A percentile compares a stretch with the other conserved stretches of the same genome.
These are phyloP conservation scores for Calcarisporium arbuscula DNA, from an alignment of 2,329 filamentous ascomycete genomes.

Conservation along the genomic window DNA sequence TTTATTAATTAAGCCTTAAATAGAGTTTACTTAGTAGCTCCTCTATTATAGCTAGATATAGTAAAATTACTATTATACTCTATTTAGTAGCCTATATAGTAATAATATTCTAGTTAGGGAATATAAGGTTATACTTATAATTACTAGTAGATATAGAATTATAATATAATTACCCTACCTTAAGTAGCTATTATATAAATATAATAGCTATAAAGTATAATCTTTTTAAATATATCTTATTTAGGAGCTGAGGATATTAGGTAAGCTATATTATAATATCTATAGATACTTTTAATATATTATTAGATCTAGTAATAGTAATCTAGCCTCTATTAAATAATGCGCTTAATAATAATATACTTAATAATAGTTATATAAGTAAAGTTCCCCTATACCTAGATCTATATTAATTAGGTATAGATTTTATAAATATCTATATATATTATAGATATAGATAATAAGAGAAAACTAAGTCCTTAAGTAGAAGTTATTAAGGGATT, in stretches of 20 bases:
- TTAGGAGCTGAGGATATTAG: slow-evolving; percentile 21
- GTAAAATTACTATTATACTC: slow-evolving; percentile 9
- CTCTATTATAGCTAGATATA: slow-evolving; percentile 1
- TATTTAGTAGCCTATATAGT: slow-evolving; percentile 26
- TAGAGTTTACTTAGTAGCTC: neutral
- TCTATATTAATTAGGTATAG: too few relatives aligned
- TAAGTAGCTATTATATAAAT: slow-evolving; percentile 26
- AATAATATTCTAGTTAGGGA: slow-evolving; percentile 17
- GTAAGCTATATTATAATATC: slow-evolving; percentile 7
- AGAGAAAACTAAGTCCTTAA: slow-evolving; percentile 1
- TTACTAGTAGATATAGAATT: slow-evolving; percentile 27
- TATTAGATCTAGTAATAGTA: slow-evolving; percentile 4
- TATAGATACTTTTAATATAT: slow-evolving; percentile 1
- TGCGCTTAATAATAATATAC: slow-evolving; percentile 5
- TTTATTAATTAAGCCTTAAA: neutral
- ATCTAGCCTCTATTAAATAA: slow-evolving; percentile 5
- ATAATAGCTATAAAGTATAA: slow-evolving; percentile 20
- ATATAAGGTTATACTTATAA: slow-evolving; percentile 25
- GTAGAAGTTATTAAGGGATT: slow-evolving; percentile 4
- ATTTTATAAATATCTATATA: slow-evolving; percentile 1
- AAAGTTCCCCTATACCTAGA: neutral
- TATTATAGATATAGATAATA: slow-evolving; percentile 2
- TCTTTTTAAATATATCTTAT: slow-evolving; percentile 25
- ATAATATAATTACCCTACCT: slow-evolving; percentile 25
- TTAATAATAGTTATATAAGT: slow-evolving; percentile 9